A percentile compares a stretch with the other conserved stretches of the same genome.
These are phyloP conservation scores for Pneumocystis murina DNA, from an alignment of 1,139 yeast species.

Conservation along the genomic window DNA sequence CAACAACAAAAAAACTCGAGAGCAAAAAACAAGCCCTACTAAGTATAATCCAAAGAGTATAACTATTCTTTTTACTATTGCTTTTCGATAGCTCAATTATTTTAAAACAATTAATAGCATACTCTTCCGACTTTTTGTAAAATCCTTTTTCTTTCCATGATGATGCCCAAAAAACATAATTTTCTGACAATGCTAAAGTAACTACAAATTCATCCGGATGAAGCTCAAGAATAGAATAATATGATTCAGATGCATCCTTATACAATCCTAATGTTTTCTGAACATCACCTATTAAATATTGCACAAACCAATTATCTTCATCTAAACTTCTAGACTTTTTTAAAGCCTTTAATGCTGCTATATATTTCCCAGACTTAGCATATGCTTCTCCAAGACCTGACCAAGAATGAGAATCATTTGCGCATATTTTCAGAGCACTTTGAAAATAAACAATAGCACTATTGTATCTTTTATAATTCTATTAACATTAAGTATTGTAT, in stretches of 20 bases:
- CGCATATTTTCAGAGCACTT: conserved; percentile 55
- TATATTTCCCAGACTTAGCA: conserved; percentile 64
- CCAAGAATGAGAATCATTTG: conserved; percentile 69
- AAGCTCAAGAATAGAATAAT: conserved; percentile 30
- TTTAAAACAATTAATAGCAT: conserved; percentile 31
- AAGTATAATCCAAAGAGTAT: background rate
- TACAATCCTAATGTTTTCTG: conserved; percentile 38
- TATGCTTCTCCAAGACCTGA: conserved; percentile 90
- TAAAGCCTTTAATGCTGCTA: conserved; percentile 77
- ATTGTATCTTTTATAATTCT: conserved; percentile 36
- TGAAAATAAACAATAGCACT: conserved; percentile 84
- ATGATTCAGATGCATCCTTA: conserved; percentile 31
- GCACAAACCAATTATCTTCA: conserved; percentile 43
- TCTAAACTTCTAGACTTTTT: conserved; percentile 44
- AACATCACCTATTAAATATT: conserved; percentile 53
- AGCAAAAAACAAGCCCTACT: background rate
- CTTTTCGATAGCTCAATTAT: conserved; percentile 9
- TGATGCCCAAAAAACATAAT: conserved; percentile 40
- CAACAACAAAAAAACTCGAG: background rate
- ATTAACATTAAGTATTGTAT: background rate
- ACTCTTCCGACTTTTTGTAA: conserved; percentile 45
- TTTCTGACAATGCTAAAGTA: conserved; percentile 42
- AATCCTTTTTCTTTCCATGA: conserved; percentile 46
- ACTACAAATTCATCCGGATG: conserved; percentile 44
- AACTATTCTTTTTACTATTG: background rate